Conservation (phyloP, 192 early-diverging fungal species). For the Coemansia sp. region DNA sequence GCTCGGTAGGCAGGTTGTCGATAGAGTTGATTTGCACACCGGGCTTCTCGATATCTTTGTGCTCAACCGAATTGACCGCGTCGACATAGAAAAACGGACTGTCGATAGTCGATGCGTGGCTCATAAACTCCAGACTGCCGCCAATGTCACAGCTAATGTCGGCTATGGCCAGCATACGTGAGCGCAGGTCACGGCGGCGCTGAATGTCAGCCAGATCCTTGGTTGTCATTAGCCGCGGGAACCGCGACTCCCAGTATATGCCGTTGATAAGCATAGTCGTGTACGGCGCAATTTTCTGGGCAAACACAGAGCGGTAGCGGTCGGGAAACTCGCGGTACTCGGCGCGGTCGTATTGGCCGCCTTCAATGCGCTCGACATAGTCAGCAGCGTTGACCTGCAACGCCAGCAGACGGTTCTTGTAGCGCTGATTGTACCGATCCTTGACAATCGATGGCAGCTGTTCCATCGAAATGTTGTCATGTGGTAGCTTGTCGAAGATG, state of each 20-base stretch:
- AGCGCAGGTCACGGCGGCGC: slow-evolving; percentile 55
- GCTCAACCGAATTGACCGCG: slow-evolving; percentile 61
- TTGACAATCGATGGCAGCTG: slow-evolving; percentile 58
- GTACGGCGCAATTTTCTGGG: slow-evolving; percentile 88
- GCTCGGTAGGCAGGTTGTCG: slow-evolving; percentile 94
- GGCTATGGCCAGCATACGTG: slow-evolving; percentile 77
- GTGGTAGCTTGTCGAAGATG: slow-evolving; percentile 87
- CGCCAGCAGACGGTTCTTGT: slow-evolving; percentile 54
- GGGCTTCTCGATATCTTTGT: slow-evolving; percentile 69
- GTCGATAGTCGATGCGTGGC: slow-evolving; percentile 84
- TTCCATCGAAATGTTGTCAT: slow-evolving; percentile 77
- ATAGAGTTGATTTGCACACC: slow-evolving; percentile 98
- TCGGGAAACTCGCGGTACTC: slow-evolving; percentile 80
- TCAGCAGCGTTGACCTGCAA: slow-evolving; percentile 74
- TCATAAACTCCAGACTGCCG: slow-evolving; percentile 93
- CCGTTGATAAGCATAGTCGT: slow-evolving; percentile 86
- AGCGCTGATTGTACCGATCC: slow-evolving; percentile 61
- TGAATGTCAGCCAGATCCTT: slow-evolving; percentile 74
- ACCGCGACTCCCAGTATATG: slow-evolving; percentile 87
- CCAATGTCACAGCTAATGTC: slow-evolving; percentile 94
- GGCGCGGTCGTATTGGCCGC: slow-evolving; percentile 53
- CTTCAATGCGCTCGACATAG: slow-evolving; percentile 75
- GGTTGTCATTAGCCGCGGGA: slow-evolving; percentile 85
- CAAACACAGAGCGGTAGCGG: slow-evolving; percentile 72
- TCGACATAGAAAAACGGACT: slow-evolving; percentile 90